Conservation (phyloP, 768 basidiomycete species). For the Collybiopsis confluens region DNA sequence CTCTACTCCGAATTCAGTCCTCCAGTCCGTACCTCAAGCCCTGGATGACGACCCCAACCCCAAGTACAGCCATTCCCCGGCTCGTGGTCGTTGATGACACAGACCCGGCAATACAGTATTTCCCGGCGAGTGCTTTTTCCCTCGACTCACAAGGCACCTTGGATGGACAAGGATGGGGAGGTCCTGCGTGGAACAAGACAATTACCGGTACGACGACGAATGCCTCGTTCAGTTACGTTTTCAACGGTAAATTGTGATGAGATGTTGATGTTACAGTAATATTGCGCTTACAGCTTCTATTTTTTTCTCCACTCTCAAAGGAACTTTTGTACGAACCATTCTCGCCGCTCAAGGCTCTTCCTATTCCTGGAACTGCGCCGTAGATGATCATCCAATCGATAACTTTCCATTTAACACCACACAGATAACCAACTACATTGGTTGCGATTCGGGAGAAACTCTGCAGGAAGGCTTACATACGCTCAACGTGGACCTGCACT, state of each 20-base stretch:
- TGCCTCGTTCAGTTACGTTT: not conserved
- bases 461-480: not conserved
- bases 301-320: too few species aligned
- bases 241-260: not conserved
- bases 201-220: slow-evolving; percentile 5
- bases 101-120: slow-evolving; percentile 1
- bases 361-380: not conserved
- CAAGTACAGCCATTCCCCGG: slow-evolving; percentile 1
- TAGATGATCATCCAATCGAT: not conserved
- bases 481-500: too few species aligned
- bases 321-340: slow-evolving; percentile 1
- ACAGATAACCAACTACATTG: slow-evolving; percentile 6
- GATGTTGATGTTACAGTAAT: too few species aligned
- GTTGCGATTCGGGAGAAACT: slow-evolving; percentile 4
- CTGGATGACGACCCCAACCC: too few species aligned
- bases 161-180: not conserved
- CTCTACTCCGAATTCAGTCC: too few species aligned
- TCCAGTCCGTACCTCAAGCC: too few species aligned
- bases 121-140: not conserved
- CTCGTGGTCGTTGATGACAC: slow-evolving; percentile 8
- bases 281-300: not conserved
- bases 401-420: not conserved
- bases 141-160: not conserved
- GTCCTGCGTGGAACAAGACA: not conserved
- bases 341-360: not conserved